Evolutionary conservation across 345 rosid species (phyloP).

Genomic region (Orychophragmus violaceus): DNA sequence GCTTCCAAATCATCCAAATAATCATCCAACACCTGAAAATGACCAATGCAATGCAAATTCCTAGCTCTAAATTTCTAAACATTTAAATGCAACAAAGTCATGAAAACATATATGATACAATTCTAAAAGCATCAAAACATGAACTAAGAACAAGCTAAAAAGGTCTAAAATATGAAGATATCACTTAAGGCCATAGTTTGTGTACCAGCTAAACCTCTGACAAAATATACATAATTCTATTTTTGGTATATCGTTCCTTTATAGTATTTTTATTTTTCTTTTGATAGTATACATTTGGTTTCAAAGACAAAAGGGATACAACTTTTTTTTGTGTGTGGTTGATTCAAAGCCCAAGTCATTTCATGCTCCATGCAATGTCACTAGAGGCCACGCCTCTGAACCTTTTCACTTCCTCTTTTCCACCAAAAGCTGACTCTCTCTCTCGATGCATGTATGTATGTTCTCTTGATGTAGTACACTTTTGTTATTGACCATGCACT

Average conservation of each 20-base stretch:
- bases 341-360: neutral
- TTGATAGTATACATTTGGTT: no score
- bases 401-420: slow-evolving; percentile 33
- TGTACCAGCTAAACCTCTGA: neutral
- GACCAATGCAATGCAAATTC: no score
- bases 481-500: slow-evolving; percentile 26
- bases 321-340: slow-evolving; percentile 16
- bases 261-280: neutral
- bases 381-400: slow-evolving; percentile 31
- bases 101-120: no score
- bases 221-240: neutral
- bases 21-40: no score
- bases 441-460: slow-evolving; percentile 21
- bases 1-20: no score
- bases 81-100: no score
- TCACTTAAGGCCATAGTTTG: neutral
- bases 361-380: slow-evolving; percentile 35
- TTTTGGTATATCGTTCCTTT: neutral
- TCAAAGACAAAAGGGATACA: slow-evolving; percentile 28
- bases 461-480: slow-evolving; percentile 8
- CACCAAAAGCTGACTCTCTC: slow-evolving; percentile 26
- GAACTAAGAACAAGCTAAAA: no score
- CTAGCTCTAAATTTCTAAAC: no score
- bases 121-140: no score
- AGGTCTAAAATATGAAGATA: no score